A percentile compares a stretch with the other conserved stretches of the same genome.
Evolutionary conservation across 192 early-diverging fungal genomes (phyloP).

Genomic region (Backusella liffmaniae): DNA sequence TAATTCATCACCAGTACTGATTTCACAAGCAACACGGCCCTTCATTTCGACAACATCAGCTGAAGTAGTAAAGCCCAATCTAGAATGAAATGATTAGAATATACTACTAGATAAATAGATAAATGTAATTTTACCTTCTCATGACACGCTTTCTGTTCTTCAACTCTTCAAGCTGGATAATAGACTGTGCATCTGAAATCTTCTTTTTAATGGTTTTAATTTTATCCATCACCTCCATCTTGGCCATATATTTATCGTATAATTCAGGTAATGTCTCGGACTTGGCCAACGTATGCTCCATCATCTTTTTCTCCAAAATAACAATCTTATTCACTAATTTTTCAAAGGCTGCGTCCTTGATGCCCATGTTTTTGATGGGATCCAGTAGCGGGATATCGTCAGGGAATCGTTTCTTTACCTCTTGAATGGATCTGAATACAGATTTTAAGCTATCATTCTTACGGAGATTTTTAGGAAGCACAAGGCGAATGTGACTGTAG

Average conservation of each 20-base stretch:
- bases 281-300: conserved; percentile 58
- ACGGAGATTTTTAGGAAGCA: conserved; percentile 71
- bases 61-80: conserved; percentile 78
- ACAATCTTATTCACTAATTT: conserved; percentile 73
- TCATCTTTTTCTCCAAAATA: conserved; percentile 67
- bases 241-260: conserved; percentile 63
- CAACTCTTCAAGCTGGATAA: conserved; percentile 91
- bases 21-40: conserved; percentile 97
- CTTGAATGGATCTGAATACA: conserved; percentile 61
- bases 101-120: background rate
- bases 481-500: conserved; percentile 72
- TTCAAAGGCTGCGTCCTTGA: conserved; percentile 75
- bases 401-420: conserved; percentile 70
- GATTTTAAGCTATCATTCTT: conserved; percentile 56
- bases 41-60: conserved; percentile 94
- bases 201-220: conserved; percentile 71
- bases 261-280: conserved; percentile 52
- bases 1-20: conserved; percentile 91
- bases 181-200: conserved; percentile 74
- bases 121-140: conserved; percentile 49
- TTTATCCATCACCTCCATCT: conserved; percentile 56
- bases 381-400: conserved; percentile 84
- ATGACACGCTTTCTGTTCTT: conserved; percentile 88
- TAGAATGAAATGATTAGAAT: background rate
- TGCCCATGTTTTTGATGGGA: conserved; percentile 86